Evolutionary conservation across 2,329 filamentous ascomycete genomes (phyloP).

Genomic region (Trichoderma semiorbis): DNA sequence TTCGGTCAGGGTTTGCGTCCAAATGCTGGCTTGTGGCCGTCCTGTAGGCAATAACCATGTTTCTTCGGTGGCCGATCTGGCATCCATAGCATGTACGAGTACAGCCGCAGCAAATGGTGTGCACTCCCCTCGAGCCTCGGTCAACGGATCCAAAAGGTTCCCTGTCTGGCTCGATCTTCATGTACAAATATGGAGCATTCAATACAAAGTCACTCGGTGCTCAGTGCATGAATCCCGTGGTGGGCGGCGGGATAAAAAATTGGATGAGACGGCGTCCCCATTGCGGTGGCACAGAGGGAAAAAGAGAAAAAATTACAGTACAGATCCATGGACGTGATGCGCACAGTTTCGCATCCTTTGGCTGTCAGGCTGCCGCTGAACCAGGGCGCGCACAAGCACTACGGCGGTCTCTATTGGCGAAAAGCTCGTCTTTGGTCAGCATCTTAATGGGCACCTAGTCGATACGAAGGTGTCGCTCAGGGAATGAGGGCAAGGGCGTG

Average conservation of each 20-base stretch:
- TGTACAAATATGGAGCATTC: neutral
- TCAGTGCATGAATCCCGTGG: neutral
- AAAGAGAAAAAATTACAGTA: neutral
- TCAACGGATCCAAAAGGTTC: neutral
- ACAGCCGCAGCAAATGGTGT: neutral
- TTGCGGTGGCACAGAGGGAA: neutral
- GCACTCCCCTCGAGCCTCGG: neutral
- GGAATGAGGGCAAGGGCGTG: constrained; percentile 3
- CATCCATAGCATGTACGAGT: neutral
- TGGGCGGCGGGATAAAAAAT: neutral
- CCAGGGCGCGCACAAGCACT: neutral
- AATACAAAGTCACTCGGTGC: neutral
- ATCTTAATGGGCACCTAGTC: neutral
- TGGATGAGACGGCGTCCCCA: neutral
- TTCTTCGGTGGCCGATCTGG: neutral
- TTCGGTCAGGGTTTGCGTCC: neutral
- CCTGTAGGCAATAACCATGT: neutral
- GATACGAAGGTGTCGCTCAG: neutral
- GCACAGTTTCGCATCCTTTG: neutral
- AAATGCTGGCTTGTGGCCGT: neutral
- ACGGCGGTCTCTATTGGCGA: neutral
- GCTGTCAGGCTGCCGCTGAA: neutral
- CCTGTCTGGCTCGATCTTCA: neutral
- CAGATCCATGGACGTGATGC: neutral
- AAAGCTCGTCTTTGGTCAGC: neutral